Conservation (phyloP, 2,329 filamentous ascomycete genomes). For the Trichoderma sp. region DNA sequence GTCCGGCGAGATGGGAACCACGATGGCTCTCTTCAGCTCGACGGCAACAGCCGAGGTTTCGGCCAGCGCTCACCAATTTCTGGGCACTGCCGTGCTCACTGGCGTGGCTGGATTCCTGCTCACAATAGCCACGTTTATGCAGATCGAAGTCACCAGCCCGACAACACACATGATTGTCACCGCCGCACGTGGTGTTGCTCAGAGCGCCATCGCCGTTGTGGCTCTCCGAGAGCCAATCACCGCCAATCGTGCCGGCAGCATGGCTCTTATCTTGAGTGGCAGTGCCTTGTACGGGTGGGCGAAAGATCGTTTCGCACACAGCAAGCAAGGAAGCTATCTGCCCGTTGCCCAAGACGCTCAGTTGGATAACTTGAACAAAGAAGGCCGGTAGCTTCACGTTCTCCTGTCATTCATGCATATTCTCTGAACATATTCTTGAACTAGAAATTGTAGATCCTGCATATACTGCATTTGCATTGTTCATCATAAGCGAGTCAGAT, state of each 20-base stretch:
- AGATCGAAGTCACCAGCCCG: constrained; percentile 22
- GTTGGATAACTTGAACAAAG: constrained; percentile 5
- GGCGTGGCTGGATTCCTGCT: constrained; percentile 20
- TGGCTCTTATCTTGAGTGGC: constrained; percentile 20
- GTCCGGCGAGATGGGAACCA: constrained; percentile 15
- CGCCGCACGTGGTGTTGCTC: constrained; percentile 18
- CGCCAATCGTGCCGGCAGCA: constrained; percentile 18
- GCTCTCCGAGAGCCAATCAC: constrained; percentile 16
- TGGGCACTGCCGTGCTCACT: constrained; percentile 13
- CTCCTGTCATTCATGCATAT: background rate
- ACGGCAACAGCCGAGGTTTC: constrained; percentile 3
- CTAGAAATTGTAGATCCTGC: constrained; percentile 2
- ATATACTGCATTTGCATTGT: background rate
- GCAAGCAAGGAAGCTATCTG: constrained; percentile 18
- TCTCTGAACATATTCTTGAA: background rate
- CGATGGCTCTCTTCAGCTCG: constrained; percentile 7
- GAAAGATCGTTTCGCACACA: constrained; percentile 16
- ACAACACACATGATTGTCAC: constrained; percentile 26
- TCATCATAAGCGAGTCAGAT: background rate
- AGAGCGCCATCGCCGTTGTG: constrained; percentile 14
- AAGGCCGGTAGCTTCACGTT: background rate
- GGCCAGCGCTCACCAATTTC: constrained; percentile 12
- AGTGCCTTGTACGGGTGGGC: constrained; percentile 23
- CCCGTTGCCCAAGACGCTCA: constrained; percentile 22
- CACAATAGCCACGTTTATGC: constrained; percentile 23